Conservation (phyloP, 345 rosid genomes). For the Linum usitatissimum region DNA sequence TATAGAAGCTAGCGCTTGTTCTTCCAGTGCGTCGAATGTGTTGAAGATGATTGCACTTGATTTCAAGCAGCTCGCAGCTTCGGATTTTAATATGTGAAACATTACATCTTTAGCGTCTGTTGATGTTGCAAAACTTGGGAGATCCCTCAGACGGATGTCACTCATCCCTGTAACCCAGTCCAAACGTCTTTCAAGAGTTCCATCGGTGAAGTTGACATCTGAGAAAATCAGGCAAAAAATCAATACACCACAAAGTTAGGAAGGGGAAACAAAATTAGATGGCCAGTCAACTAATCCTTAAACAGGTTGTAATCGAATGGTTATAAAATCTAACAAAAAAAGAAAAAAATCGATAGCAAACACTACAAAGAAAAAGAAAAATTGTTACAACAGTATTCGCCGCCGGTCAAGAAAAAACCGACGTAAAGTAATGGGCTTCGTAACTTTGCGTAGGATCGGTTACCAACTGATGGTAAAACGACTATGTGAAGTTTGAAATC, state of each 20-base stretch:
- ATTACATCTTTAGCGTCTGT: constrained; percentile 22
- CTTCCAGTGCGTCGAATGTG: constrained; percentile 33
- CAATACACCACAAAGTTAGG: too few species aligned
- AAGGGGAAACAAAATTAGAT: too few species aligned
- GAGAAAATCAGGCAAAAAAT: neutral
- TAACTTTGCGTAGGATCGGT: too few species aligned
- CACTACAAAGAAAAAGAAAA: too few species aligned
- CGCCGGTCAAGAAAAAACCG: too few species aligned
- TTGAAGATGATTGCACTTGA: constrained; percentile 28
- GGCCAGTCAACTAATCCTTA: neutral
- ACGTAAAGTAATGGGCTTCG: too few species aligned
- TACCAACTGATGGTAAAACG: too few species aligned
- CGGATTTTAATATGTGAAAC: constrained; percentile 13
- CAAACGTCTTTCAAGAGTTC: constrained; percentile 19
- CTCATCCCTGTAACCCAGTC: constrained; percentile 37
- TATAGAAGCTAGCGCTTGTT: constrained; percentile 19
- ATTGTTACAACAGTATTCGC: too few species aligned
- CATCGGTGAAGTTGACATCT: constrained; percentile 24
- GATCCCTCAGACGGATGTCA: constrained; percentile 8
- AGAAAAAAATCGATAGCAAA: too few species aligned
- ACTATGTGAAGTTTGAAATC: too few species aligned
- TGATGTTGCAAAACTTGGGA: constrained; percentile 5
- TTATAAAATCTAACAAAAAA: too few species aligned
- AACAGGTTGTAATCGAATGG: too few species aligned
- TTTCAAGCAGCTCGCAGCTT: constrained; percentile 18